These are phyloP conservation scores for Peterozyma xylosa DNA, from an alignment of 805 yeast genomes.

Conservation along the genomic window DNA sequence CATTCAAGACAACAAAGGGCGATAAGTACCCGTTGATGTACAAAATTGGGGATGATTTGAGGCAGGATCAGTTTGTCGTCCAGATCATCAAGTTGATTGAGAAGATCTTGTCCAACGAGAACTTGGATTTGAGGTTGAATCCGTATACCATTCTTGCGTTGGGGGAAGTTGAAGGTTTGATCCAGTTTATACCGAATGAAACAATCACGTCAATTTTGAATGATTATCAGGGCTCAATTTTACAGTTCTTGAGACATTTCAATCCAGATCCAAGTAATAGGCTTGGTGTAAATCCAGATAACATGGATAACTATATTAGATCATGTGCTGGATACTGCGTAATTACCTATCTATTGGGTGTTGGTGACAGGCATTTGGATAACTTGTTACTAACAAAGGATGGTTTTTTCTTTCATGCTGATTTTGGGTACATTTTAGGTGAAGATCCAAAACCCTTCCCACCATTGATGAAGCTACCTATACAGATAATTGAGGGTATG, in stretches of 20 bases:
- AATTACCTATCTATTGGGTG: slow-evolving; percentile 88
- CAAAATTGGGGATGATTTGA: slow-evolving; percentile 89
- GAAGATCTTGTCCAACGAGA: slow-evolving; percentile 77
- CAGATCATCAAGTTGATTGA: slow-evolving; percentile 92
- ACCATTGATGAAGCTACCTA: slow-evolving; percentile 95
- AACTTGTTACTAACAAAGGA: slow-evolving; percentile 71
- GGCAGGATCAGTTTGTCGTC: slow-evolving; percentile 96
- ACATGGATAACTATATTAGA: slow-evolving; percentile 89
- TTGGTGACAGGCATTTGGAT: slow-evolving; percentile 95
- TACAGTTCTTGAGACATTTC: slow-evolving; percentile 61
- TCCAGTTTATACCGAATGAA: slow-evolving; percentile 90
- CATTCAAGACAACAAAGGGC: slow-evolving; percentile 53
- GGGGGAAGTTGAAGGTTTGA: slow-evolving; percentile 84
- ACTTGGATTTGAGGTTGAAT: slow-evolving; percentile 76
- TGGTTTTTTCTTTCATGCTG: slow-evolving; percentile 94
- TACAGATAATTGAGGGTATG: slow-evolving; percentile 95
- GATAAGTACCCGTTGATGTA: slow-evolving; percentile 74
- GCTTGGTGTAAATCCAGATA: slow-evolving; percentile 48
- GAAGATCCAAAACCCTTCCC: slow-evolving; percentile 98
- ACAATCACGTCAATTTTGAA: slow-evolving; percentile 76
- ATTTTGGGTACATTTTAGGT: slow-evolving; percentile 93
- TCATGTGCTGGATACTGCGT: slow-evolving; percentile 98
- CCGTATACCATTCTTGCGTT: slow-evolving; percentile 91
- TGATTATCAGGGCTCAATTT: slow-evolving; percentile 63
- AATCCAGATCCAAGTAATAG: slow-evolving; percentile 44